A percentile compares a stretch with the other conserved stretches of the same genome.
These are phyloP conservation scores for Sideroxylon spinosum DNA, from an alignment of 179 eudicot species.

Conservation along the genomic window DNA sequence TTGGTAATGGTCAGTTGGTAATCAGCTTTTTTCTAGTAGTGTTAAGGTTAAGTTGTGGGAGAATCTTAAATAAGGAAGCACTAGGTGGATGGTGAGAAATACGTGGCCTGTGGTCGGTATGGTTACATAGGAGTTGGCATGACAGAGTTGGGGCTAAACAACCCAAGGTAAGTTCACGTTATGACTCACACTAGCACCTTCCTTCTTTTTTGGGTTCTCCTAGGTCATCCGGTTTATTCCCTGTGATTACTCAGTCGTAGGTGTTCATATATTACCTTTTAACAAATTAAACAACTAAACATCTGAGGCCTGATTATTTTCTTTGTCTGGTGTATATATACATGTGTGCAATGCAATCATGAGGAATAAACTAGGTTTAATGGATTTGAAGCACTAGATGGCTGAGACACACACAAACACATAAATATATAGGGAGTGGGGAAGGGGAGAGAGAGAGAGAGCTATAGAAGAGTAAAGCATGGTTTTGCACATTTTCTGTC, in stretches of 20 bases:
- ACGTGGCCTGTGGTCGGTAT: neutral
- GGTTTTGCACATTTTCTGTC: neutral
- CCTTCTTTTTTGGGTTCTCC: neutral
- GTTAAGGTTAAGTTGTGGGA: neutral
- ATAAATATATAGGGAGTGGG: neutral
- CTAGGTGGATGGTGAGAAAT: neutral
- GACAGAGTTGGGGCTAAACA: neutral
- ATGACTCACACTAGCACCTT: neutral
- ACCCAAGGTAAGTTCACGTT: neutral
- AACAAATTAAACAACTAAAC: too few species aligned
- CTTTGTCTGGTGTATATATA: too few species aligned
- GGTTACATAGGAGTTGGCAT: neutral
- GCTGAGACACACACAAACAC: neutral
- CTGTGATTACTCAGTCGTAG: too few species aligned
- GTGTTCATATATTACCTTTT: too few species aligned
- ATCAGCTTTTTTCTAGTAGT: too few species aligned
- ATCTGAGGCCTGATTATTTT: too few species aligned
- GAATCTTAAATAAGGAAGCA: neutral
- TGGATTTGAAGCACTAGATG: too few species aligned
- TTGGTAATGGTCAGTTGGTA: too few species aligned
- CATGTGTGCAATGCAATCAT: too few species aligned
- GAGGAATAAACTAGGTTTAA: too few species aligned
- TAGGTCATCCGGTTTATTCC: neutral
- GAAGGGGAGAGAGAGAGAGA: slow-evolving; percentile 1
- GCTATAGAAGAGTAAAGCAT: neutral